Evolutionary conservation across 192 early-diverging fungal species (phyloP).

Genomic region (Chytriomyces hyalinus): DNA sequence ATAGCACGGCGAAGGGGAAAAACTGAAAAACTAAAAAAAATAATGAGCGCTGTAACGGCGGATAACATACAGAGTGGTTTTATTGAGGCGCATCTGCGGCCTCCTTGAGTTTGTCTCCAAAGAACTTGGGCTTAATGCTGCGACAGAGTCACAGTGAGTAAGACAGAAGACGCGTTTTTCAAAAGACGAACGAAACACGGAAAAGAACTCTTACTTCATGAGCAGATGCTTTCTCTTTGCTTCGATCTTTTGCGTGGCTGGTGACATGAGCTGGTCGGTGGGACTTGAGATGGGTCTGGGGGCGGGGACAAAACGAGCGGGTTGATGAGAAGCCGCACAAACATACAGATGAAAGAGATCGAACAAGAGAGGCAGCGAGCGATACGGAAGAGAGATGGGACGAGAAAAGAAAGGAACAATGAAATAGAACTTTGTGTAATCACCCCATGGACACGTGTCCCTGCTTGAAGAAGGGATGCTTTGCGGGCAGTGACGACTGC

Average conservation of each 20-base stretch:
- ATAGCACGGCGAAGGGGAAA: too few species aligned
- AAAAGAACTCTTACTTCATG: constrained; percentile 35
- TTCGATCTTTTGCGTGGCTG: constrained; percentile 53
- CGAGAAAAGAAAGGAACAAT: too few species aligned
- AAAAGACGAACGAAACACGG: neutral
- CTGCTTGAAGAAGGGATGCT: constrained; percentile 38
- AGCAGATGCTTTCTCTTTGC: constrained; percentile 52
- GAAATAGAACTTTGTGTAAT: neutral
- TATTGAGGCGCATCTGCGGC: constrained; percentile 9
- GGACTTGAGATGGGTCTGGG: constrained; percentile 36
- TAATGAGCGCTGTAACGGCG: too few species aligned
- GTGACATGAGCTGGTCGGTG: constrained; percentile 54
- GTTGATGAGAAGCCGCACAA: too few species aligned
- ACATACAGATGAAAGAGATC: too few species aligned
- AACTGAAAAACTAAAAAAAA: too few species aligned
- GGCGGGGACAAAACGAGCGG: neutral
- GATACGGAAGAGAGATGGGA: too few species aligned
- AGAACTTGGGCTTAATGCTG: constrained; percentile 48
- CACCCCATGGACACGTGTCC: neutral
- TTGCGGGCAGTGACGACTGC: constrained; percentile 23
- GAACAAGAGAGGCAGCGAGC: too few species aligned
- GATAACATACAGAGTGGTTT: neutral
- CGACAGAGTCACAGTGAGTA: neutral
- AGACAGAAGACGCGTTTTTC: neutral
- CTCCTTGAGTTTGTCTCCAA: constrained; percentile 37